phyloP scores from a whole-genome alignment of 2,329 filamentous ascomycete genomes.

The Diplodia sapinea region DNA sequence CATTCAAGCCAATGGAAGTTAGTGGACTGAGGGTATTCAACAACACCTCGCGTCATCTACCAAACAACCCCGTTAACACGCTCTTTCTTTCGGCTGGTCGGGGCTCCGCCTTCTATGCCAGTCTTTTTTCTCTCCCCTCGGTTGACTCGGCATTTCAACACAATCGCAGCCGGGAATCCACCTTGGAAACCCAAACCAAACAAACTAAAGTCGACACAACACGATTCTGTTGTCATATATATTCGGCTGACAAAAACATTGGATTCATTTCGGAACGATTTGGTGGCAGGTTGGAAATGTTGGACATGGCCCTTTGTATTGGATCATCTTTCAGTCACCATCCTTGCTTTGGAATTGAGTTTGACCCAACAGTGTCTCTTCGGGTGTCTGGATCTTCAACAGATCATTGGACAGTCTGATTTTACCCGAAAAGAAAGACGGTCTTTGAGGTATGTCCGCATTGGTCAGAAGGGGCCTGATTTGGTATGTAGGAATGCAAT shows the following conservation, averaged over 20 bases:
- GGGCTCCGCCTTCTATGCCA: not conserved
- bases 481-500: not conserved
- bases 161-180: not conserved
- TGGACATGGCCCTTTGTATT: not conserved
- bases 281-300: not conserved
- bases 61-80: not conserved
- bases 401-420: constrained; percentile 2
- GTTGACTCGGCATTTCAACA: not conserved
- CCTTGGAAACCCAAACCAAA: not conserved
- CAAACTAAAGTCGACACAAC: not conserved
- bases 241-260: not conserved
- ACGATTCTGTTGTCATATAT: not conserved
- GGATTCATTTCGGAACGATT: not conserved
- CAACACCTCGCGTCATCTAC: not conserved
- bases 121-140: not conserved
- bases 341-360: not conserved
- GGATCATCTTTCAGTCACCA: not conserved
- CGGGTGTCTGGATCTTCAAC: constrained; percentile 2
- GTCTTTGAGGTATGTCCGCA: constrained; percentile 11
- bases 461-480: not conserved
- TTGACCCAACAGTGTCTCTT: not conserved
- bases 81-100: not conserved
- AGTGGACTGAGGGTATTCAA: not conserved
- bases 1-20: constrained; percentile 16
- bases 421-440: constrained; percentile 2